phyloP scores from a whole-genome alignment of 495 filamentous ascomycete genomes.

The Antarctomyces pellizariae region DNA sequence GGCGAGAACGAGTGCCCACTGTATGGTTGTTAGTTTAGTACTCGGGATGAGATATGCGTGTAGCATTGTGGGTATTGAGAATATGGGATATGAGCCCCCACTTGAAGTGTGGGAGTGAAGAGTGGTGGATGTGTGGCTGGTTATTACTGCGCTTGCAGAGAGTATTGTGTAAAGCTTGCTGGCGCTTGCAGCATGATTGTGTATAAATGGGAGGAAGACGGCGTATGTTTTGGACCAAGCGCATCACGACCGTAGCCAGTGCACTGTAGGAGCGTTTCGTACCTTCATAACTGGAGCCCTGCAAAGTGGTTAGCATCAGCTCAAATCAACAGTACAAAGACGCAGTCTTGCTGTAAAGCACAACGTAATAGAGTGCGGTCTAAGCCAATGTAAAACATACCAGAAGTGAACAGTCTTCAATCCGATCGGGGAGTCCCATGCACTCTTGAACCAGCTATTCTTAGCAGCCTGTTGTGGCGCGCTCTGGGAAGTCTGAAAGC shows the following conservation, averaged over 20 bases:
- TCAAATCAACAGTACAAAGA: neutral
- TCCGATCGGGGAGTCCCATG: constrained; percentile 74
- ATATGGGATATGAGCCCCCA: constrained; percentile 2
- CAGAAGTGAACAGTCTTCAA: constrained; percentile 98
- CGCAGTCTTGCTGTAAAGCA: neutral
- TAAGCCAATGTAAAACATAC: constrained; percentile 19
- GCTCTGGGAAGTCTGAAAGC: constrained; percentile 45
- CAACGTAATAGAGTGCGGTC: neutral
- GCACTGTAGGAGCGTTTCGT: too few species aligned
- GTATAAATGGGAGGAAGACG: too few species aligned
- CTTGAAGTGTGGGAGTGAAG: constrained; percentile 1
- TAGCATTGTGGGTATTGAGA: neutral
- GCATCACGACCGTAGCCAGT: too few species aligned
- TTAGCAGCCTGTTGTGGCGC: constrained; percentile 22
- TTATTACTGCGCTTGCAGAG: neutral
- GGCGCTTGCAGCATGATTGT: too few species aligned
- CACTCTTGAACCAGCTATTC: constrained; percentile 38
- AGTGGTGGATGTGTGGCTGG: constrained; percentile 1
- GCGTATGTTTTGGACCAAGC: too few species aligned
- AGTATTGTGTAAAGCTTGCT: too few species aligned
- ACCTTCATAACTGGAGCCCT: constrained; percentile 97
- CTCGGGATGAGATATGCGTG: neutral
- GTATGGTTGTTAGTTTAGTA: constrained; percentile 7
- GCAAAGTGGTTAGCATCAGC: constrained; percentile 2
- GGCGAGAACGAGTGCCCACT: constrained; percentile 82